Evolutionary conservation across 106 monocot genomes (phyloP), one percentile per base, ranked within the genome.

Genomic region (Dioscorea alata): DNA sequence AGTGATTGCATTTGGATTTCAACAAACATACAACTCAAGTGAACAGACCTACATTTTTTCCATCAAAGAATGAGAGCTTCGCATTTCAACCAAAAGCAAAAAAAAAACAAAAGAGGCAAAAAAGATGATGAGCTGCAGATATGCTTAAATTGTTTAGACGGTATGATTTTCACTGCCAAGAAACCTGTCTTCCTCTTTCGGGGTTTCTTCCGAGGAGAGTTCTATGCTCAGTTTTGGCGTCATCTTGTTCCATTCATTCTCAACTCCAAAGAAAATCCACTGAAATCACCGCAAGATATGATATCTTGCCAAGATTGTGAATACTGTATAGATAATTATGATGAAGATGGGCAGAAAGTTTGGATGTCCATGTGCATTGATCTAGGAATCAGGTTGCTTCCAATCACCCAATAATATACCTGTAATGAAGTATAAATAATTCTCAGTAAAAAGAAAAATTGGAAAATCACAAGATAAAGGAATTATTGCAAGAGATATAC

Each of bases 361-460:
- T 96, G 86, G 88, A 96, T 8, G 91, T 88, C 88, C 95, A 96
- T 13, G 95, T 91, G 80, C 95, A 96, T n/a, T n/a, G n/a, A n/a
- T 25, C 95, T 69, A 33, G 91, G 78, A 49, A 95, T 75, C 17
- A 95, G 73, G 70, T 95, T 95, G 75, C 91, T 95, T 48, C 79
- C 74, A 22, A 95, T 48, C 12, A 88, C 91, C 95, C 91, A 91
- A 65, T 80, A 88, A 58, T 77, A 91, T 13, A 91, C 82, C 95
- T 91, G 91, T 52, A 75, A 74, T 52, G 6, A n/a, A n/a, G 18
- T 16, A 65, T 17, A 17, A 33, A n/a, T 42, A n/a, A 35, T 42
- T 13, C 48, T 35, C 18, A n/a, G 48, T 8, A 10, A 4, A n/a
- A n/a, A 65, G 48, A n/a, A 17, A 65, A 9, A 0, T 8, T 16